Evolutionary conservation across 2,329 filamentous ascomycete species (phyloP).

Genomic region (Trichoderma sp.): DNA sequence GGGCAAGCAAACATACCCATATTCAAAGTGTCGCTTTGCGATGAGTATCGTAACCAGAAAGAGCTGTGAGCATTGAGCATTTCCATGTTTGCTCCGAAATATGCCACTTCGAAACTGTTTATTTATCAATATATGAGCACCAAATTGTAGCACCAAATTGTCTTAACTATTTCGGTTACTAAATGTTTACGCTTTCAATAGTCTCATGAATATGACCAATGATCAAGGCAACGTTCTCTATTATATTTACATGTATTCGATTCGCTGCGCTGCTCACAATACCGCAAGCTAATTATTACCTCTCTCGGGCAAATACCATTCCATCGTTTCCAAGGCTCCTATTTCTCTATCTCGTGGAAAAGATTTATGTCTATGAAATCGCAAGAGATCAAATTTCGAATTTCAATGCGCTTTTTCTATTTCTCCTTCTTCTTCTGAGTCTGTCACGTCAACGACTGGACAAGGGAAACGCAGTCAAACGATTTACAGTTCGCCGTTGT

Average conservation of each 20-base stretch:
- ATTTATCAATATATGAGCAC: neutral
- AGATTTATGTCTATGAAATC: slow-evolving; percentile 11
- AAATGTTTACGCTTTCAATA: neutral
- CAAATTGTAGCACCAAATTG: no score
- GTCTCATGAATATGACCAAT: neutral
- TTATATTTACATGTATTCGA: slow-evolving; percentile 3
- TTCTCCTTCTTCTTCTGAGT: neutral
- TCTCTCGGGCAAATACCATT: neutral
- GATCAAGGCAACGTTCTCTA: neutral
- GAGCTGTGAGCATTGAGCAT: neutral
- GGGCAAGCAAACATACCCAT: slow-evolving; percentile 36
- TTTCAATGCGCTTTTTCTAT: neutral
- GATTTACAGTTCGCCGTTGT: slow-evolving; percentile 50
- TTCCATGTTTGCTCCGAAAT: neutral
- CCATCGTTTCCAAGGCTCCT: neutral
- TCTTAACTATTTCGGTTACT: neutral
- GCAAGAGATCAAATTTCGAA: neutral
- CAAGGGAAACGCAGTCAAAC: neutral
- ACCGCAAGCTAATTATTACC: neutral
- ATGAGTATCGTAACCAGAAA: neutral
- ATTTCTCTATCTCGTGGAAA: neutral
- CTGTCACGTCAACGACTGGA: neutral
- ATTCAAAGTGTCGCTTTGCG: neutral
- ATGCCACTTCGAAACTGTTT: neutral
- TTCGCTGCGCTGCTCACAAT: neutral